Percentiles rank a stretch among this genome's conserved stretches.
These are phyloP conservation scores for Inonotus hispidus DNA, from an alignment of 1,284 basidiomycete species.

Conservation along the genomic window DNA sequence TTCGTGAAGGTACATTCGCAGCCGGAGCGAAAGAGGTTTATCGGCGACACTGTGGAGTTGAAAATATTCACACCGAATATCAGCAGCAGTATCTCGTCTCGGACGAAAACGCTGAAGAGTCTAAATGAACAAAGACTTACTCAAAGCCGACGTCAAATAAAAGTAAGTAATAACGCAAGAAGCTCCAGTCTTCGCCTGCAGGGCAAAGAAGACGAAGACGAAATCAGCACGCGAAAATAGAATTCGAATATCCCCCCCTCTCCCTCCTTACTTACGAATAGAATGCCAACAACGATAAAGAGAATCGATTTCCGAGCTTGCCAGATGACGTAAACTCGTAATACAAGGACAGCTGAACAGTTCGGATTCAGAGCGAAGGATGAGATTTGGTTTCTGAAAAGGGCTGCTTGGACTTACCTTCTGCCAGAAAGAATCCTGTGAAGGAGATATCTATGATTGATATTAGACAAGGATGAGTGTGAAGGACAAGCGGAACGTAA, in stretches of 20 bases:
- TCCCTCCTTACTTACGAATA: constrained; percentile 9
- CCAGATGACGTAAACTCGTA: constrained; percentile 14
- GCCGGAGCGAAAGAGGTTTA: constrained; percentile 5
- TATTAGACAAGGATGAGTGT: background rate
- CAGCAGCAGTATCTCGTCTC: too few relatives aligned
- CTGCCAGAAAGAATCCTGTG: constrained; percentile 5
- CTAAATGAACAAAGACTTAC: background rate
- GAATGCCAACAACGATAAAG: background rate
- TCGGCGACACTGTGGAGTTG: background rate
- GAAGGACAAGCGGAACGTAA: background rate
- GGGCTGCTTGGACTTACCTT: too few relatives aligned
- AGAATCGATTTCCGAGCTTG: constrained; percentile 8
- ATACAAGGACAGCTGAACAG: background rate
- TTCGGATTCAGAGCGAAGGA: background rate
- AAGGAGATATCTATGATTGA: background rate
- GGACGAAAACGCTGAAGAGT: too few relatives aligned
- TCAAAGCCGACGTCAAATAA: background rate
- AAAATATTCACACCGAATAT: background rate
- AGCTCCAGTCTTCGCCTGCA: background rate
- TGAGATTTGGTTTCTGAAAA: too few relatives aligned
- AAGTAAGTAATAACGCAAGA: background rate
- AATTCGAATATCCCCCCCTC: too few relatives aligned
- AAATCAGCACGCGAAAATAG: too few relatives aligned
- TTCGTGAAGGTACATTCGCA: constrained; percentile 6
- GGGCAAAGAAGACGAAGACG: background rate